Evolutionary conservation across 495 filamentous ascomycete species (phyloP).

Genomic region (Penicillium waksmanii): DNA sequence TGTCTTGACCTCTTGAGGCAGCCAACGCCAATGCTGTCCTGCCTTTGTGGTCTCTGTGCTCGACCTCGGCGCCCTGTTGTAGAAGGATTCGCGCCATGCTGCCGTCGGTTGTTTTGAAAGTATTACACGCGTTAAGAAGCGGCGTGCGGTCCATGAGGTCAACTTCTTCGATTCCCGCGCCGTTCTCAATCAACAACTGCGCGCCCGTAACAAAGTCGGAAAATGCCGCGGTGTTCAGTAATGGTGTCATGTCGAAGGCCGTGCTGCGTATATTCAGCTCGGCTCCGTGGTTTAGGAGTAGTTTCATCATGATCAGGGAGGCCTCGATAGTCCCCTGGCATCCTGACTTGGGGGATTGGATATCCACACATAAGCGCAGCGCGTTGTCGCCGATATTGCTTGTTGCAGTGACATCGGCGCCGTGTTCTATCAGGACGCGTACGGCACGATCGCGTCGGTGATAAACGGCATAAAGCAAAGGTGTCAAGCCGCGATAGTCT

Average conservation of each 20-base stretch:
- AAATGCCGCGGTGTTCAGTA: constrained; percentile 1
- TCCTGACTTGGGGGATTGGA: not conserved
- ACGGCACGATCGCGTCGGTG: not conserved
- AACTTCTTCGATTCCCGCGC: constrained; percentile 1
- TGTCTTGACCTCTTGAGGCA: not conserved
- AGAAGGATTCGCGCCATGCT: not conserved
- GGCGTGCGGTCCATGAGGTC: constrained; percentile 3
- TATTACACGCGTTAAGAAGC: constrained; percentile 2
- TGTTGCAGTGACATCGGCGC: constrained; percentile 2
- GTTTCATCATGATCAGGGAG: not conserved
- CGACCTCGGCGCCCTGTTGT: constrained; percentile 3
- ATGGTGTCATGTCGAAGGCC: not conserved
- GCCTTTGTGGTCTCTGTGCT: constrained; percentile 5
- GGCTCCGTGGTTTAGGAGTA: not conserved
- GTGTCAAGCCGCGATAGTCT: not conserved
- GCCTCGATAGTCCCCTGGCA: not conserved
- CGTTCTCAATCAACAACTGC: not conserved
- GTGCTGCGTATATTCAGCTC: constrained; percentile 1
- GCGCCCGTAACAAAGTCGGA: constrained; percentile 1
- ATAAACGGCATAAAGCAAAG: constrained; percentile 3
- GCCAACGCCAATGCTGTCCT: constrained; percentile 1
- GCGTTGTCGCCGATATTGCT: constrained; percentile 4
- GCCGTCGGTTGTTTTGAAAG: constrained; percentile 3
- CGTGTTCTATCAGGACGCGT: not conserved
- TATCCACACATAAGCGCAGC: constrained; percentile 3